Evolutionary conservation across 2,329 filamentous ascomycete species (phyloP), one percentile per base, ranked within the genome.

Genomic region (Coccinonectria pachysandricola): DNA sequence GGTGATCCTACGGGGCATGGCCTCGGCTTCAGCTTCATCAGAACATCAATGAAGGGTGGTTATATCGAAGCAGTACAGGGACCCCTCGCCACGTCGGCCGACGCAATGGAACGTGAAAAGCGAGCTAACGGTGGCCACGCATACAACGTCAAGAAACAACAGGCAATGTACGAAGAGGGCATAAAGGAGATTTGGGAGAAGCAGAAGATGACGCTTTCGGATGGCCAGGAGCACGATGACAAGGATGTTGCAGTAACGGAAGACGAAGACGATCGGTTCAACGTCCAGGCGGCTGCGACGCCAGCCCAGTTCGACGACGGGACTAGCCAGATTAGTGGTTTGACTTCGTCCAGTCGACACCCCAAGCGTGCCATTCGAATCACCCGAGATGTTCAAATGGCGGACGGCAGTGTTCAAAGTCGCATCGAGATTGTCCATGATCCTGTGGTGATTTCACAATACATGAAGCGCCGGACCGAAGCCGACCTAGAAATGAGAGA

Each of bases 11-110:
- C 88, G 1, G 86, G 86, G 13, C 81, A 87, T 45, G 91, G 91
- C 2, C 76, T 95, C 33, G 91, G 84, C 3, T 94, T 96, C 62
- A 95, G 84, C 51, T 95, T 98, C 54, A 87, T 98, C 53, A 86
- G 91, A 49, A 95, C 87, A 0, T 93, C 85, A 1, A 98, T 98
- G 91, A 98, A 98, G 57, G 91, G 91, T 35, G 91, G 91, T 0
- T 98, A 75, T 34, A 71, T 95, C 54, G 84, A 87, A 48, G 80
- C 86, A 12, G 72, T 92, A 14, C 71, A 74, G 30, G 74, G 74
- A 3, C 72, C 74, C 3, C 56, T 72, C 19, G 70, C 73, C 6
- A 77, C 73, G 3, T 75, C 73, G 7, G 86, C 85, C 12, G 85
- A 94, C 52, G 87, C 84, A 46, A 83, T 87, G 35, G 81, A 85